A percentile compares a stretch with the other conserved stretches of the same genome.
Evolutionary conservation across 2,329 filamentous ascomycete species (phyloP).

Genomic region (Dothideomycetidae sp.): DNA sequence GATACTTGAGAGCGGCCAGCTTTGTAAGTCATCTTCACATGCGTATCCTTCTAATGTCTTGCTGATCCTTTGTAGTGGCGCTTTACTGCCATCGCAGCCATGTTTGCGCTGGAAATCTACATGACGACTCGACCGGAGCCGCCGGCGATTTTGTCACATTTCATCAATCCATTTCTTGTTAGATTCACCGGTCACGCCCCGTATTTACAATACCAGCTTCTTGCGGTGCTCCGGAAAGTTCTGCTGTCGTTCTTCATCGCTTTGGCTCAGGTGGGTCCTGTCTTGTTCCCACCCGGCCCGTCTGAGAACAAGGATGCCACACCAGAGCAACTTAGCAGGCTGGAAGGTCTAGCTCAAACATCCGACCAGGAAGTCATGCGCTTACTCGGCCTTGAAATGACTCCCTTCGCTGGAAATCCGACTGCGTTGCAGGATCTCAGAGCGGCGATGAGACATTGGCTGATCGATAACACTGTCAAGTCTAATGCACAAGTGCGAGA

Average conservation of each 20-base stretch:
- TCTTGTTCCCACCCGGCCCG: slow-evolving; percentile 30
- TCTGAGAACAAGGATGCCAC: slow-evolving; percentile 16
- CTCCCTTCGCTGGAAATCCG: slow-evolving; percentile 63
- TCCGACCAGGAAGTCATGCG: slow-evolving; percentile 56
- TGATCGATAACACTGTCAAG: slow-evolving; percentile 73
- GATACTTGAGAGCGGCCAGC: slow-evolving; percentile 52
- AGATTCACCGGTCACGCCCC: slow-evolving; percentile 37
- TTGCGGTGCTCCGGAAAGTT: slow-evolving; percentile 60
- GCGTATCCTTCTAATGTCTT: neutral
- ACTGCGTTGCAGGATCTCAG: slow-evolving; percentile 49
- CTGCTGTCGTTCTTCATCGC: slow-evolving; percentile 71
- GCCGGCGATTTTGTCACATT: slow-evolving; percentile 29
- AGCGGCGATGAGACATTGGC: slow-evolving; percentile 65
- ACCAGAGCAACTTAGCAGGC: slow-evolving; percentile 51
- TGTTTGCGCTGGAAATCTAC: slow-evolving; percentile 44
- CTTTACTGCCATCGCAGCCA: slow-evolving; percentile 36
- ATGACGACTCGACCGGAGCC: slow-evolving; percentile 40
- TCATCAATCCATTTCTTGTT: slow-evolving; percentile 35
- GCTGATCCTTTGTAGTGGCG: slow-evolving; percentile 32
- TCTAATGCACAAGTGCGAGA: slow-evolving; percentile 69
- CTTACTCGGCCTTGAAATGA: slow-evolving; percentile 63
- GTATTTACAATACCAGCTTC: slow-evolving; percentile 73
- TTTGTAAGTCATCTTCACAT: slow-evolving; percentile 27
- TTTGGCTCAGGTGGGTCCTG: slow-evolving; percentile 63
- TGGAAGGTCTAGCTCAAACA: slow-evolving; percentile 46